Conservation (phyloP, 129 eudicot genomes). For the Flaveria brownii region DNA sequence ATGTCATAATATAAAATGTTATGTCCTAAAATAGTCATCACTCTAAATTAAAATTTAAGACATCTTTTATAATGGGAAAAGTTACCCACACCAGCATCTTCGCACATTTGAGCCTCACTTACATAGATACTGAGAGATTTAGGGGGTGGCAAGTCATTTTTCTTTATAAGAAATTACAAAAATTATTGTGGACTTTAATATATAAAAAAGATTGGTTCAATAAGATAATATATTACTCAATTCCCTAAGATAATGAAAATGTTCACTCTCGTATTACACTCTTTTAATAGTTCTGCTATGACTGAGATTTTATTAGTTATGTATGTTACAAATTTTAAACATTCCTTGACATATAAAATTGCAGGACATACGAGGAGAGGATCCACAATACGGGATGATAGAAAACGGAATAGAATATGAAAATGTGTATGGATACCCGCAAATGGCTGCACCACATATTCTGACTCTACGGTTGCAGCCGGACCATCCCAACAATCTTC, state of each 20-base stretch:
- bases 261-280: too few species aligned
- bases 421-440: slow-evolving; percentile 47
- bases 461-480: slow-evolving; percentile 55
- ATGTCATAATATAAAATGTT: too few species aligned
- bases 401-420: slow-evolving; percentile 73
- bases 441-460: slow-evolving; percentile 36
- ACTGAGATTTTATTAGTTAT: too few species aligned
- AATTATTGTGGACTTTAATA: not conserved
- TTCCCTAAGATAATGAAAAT: too few species aligned
- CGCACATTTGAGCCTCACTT: not conserved
- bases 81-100: too few species aligned
- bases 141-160: not conserved
- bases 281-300: too few species aligned
- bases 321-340: too few species aligned
- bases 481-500: slow-evolving; percentile 48
- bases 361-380: slow-evolving; percentile 74
- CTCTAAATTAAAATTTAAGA: too few species aligned
- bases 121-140: not conserved
- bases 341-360: not conserved
- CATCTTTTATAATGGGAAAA: not conserved
- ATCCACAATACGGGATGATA: slow-evolving; percentile 75
- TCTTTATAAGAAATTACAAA: not conserved
- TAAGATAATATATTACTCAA: too few species aligned
- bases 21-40: not conserved
- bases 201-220: not conserved